phyloP scores from a whole-genome alignment of 257 asterid species.

The Nyctanthes arbortristis region DNA sequence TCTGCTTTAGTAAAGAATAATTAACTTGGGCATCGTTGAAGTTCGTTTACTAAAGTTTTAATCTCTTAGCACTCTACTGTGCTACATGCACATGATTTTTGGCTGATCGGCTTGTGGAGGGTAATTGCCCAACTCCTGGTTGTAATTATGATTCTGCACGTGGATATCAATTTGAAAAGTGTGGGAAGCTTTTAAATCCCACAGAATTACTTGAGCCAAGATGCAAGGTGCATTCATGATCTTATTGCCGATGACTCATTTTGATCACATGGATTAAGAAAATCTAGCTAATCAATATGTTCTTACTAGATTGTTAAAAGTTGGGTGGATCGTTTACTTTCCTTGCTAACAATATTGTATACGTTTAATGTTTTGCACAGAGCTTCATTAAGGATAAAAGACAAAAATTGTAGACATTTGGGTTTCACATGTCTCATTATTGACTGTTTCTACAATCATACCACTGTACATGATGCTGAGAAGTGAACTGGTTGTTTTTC shows the following conservation, averaged over 20 bases:
- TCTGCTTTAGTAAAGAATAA: constrained; percentile 3
- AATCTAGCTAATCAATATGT: constrained; percentile 1
- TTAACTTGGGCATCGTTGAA: constrained; percentile 9
- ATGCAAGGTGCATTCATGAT: constrained; percentile 67
- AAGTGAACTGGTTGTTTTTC: neutral
- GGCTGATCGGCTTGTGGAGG: constrained; percentile 93
- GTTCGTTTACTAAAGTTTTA: constrained; percentile 15
- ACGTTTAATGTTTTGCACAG: neutral
- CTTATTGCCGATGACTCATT: neutral
- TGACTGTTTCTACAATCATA: neutral
- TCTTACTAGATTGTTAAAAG: neutral
- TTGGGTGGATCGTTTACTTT: constrained; percentile 1
- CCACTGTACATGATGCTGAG: neutral
- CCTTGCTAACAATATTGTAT: neutral
- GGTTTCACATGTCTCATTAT: neutral
- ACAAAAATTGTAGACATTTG: neutral
- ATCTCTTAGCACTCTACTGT: constrained; percentile 65
- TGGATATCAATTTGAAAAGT: constrained; percentile 93
- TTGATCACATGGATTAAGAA: neutral
- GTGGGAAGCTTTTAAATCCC: constrained; percentile 86
- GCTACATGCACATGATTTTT: constrained; percentile 71
- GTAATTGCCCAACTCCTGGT: constrained; percentile 76
- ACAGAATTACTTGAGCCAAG: constrained; percentile 81
- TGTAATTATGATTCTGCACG: constrained; percentile 88
- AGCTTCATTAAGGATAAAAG: constrained; percentile 3